phyloP scores from a whole-genome alignment of 495 filamentous ascomycete species.

The Antarctomyces pellizariae region DNA sequence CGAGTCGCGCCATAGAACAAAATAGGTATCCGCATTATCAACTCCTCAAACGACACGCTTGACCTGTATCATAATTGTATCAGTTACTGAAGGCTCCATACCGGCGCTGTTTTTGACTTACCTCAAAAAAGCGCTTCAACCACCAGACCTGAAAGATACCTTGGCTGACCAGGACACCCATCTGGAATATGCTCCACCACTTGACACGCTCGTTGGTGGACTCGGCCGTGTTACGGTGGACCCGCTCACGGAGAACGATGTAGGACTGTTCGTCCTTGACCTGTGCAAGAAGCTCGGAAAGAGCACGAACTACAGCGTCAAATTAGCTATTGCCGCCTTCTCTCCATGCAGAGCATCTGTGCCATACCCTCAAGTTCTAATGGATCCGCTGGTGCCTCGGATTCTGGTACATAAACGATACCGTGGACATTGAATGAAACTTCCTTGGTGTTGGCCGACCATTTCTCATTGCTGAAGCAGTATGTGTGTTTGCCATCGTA shows the following conservation, averaged over 20 bases:
- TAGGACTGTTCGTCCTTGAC: conserved; percentile 96
- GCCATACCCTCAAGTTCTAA: conserved; percentile 66
- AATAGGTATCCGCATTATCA: too few relatives aligned
- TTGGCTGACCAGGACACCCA: conserved; percentile 72
- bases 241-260: conserved; percentile 84
- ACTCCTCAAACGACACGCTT: too few relatives aligned
- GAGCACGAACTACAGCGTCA: conserved; percentile 38
- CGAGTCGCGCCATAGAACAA: too few relatives aligned
- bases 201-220: conserved; percentile 94
- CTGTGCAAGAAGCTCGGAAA: conserved; percentile 68
- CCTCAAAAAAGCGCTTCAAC: conserved; percentile 97
- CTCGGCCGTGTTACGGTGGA: conserved; percentile 93
- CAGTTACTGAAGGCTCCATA: too few relatives aligned
- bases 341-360: not conserved
- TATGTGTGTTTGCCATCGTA: conserved; percentile 78
- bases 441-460: conserved; percentile 78
- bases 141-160: conserved; percentile 98
- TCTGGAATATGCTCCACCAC: conserved; percentile 98
- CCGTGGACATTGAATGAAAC: conserved; percentile 98
- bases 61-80: too few relatives aligned
- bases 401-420: conserved; percentile 88
- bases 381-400: conserved; percentile 64
- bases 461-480: conserved; percentile 98
- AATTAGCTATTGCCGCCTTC: too few relatives aligned
- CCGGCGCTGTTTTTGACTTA: conserved; percentile 18